Evolutionary conservation across 805 yeast genomes (phyloP).

Genomic region (Spathaspora passalidarum): DNA sequence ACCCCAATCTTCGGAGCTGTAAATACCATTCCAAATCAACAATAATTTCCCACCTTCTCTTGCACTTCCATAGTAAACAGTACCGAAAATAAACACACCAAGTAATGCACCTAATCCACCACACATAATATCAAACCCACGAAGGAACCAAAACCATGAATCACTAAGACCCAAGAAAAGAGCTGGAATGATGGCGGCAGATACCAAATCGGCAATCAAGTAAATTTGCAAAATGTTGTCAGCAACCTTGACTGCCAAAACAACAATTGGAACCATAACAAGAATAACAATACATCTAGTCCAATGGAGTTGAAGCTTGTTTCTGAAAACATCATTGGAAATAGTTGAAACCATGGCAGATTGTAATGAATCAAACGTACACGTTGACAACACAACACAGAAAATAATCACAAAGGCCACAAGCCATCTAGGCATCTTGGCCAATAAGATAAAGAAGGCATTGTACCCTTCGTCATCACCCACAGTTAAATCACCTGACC

Average conservation of each 20-base stretch:
- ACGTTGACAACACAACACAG: slow-evolving; percentile 70
- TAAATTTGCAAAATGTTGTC: slow-evolving; percentile 82
- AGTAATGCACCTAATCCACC: slow-evolving; percentile 84
- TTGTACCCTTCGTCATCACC: slow-evolving; percentile 56
- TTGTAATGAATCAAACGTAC: slow-evolving; percentile 86
- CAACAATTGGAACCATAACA: slow-evolving; percentile 83
- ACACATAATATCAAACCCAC: slow-evolving; percentile 76
- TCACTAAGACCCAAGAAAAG: slow-evolving; percentile 75
- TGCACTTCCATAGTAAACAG: slow-evolving; percentile 71
- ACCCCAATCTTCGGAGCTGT: slow-evolving; percentile 80
- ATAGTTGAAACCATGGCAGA: slow-evolving; percentile 85
- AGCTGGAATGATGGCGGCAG: slow-evolving; percentile 83
- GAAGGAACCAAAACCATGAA: slow-evolving; percentile 57
- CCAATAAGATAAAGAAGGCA: slow-evolving; percentile 70
- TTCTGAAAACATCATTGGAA: slow-evolving; percentile 87
- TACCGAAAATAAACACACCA: slow-evolving; percentile 79
- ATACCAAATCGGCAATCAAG: slow-evolving; percentile 85
- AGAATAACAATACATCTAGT: slow-evolving; percentile 68
- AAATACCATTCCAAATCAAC: slow-evolving; percentile 76
- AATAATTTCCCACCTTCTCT: slow-evolving; percentile 73
- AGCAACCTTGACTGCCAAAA: slow-evolving; percentile 79
- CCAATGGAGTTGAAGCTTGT: slow-evolving; percentile 63
- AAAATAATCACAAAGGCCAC: slow-evolving; percentile 80
- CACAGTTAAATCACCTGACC: slow-evolving; percentile 70
- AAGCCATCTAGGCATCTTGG: slow-evolving; percentile 80